These are phyloP conservation scores for Exutisphaerella laricina DNA, from an alignment of 2,329 filamentous ascomycete genomes.

Conservation along the genomic window DNA sequence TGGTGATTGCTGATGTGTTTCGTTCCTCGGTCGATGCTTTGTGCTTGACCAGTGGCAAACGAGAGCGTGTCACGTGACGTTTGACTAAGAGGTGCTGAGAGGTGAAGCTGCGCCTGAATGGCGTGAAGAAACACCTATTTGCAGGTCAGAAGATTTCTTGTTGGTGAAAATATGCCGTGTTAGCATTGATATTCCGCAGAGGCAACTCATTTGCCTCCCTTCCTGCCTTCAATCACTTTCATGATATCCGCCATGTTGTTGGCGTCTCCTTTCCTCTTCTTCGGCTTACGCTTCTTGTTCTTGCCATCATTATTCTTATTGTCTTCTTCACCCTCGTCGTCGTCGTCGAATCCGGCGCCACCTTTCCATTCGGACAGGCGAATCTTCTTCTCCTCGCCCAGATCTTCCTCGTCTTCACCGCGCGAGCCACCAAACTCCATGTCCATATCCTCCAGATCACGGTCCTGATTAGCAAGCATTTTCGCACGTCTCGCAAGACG, in stretches of 20 bases:
- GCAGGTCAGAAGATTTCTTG: conserved; percentile 1
- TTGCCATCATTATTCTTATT: conserved; percentile 64
- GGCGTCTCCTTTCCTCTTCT: conserved; percentile 51
- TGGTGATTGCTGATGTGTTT: too few relatives aligned
- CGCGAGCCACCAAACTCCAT: conserved; percentile 88
- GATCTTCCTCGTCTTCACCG: conserved; percentile 78
- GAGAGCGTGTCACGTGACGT: neutral
- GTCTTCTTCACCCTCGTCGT: conserved; percentile 42
- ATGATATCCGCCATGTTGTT: conserved; percentile 32
- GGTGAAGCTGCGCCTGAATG: too few relatives aligned
- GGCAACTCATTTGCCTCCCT: conserved; percentile 26
- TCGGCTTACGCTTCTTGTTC: conserved; percentile 66
- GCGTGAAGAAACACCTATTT: too few relatives aligned
- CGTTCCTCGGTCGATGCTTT: too few relatives aligned
- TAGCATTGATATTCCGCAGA: neutral
- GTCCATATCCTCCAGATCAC: conserved; percentile 87
- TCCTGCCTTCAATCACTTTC: conserved; percentile 31
- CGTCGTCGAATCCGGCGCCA: conserved; percentile 47
- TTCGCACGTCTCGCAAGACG: conserved; percentile 58
- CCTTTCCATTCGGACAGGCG: conserved; percentile 62
- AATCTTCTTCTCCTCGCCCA: conserved; percentile 48
- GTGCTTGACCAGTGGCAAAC: too few relatives aligned
- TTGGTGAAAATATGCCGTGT: neutral
- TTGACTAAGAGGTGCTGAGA: too few relatives aligned
- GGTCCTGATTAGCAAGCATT: conserved; percentile 65